Conservation (phyloP, 2,329 filamentous ascomycete genomes). For the Aspergillus aculeatinus region DNA sequence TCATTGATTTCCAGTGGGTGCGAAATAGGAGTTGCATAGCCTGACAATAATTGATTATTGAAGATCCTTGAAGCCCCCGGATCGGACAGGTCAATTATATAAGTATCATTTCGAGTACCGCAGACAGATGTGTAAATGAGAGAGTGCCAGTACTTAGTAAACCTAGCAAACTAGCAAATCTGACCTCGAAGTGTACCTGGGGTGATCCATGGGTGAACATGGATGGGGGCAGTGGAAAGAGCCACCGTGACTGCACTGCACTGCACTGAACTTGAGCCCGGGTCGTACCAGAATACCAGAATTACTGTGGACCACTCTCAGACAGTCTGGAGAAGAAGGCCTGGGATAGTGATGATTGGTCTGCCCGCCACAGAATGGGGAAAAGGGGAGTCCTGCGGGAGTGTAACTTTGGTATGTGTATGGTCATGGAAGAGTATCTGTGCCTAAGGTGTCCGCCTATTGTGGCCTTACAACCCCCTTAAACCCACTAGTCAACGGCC, state of each 20-base stretch:
- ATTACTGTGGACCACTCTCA: neutral
- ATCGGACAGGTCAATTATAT: constrained; percentile 12
- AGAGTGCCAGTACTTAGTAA: neutral
- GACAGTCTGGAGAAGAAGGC: constrained; percentile 20
- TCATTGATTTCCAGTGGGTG: neutral
- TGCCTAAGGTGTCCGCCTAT: constrained; percentile 2
- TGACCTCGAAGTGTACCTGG: neutral
- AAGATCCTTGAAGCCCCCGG: constrained; percentile 9
- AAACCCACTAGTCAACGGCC: neutral
- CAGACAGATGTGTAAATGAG: too few species aligned
- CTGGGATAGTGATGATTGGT: constrained; percentile 25
- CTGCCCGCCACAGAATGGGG: constrained; percentile 14
- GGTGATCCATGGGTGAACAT: constrained; percentile 1
- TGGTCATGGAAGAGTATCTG: neutral
- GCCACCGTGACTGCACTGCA: neutral
- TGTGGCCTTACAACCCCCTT: constrained; percentile 18
- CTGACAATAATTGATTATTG: constrained; percentile 17
- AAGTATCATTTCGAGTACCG: neutral
- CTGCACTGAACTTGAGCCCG: neutral
- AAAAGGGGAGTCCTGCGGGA: constrained; percentile 23
- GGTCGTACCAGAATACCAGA: constrained; percentile 1
- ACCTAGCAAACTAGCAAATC: neutral
- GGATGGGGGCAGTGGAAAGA: neutral
- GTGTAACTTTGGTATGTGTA: neutral
- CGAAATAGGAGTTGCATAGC: neutral